Evolutionary conservation across 2,329 filamentous ascomycete species (phyloP), one percentile per base, ranked within the genome.

Genomic region (Botrytis elliptica): DNA sequence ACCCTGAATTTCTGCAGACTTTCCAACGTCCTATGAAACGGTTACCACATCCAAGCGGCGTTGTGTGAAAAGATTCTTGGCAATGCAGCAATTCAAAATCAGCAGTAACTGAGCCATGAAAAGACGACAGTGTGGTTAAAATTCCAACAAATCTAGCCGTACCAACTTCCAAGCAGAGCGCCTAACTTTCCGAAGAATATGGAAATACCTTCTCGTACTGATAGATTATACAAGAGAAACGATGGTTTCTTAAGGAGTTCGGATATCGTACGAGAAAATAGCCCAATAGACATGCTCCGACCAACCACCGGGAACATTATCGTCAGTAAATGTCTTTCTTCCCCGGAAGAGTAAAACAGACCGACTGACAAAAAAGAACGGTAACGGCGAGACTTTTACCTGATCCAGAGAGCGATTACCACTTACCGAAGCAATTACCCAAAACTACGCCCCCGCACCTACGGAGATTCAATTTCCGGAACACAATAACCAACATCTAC

Each of bases 41-140:
- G 14, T 9, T 22, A 7, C 2, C 5, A 14, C 0, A 33, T 8
- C 8, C 16, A 20, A 33, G 22, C 18, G 10, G n/a, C 7, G 0
- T 9, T 8, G 7, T 9, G 20, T 44, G 62, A 33, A 29, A 25
- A 5, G 4, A 25, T 29, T 0, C 12, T 2, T 12, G 4, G 18
- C n/a, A 6, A 33, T 33, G 40, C n/a, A 33, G 2, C 20, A 14
- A 20, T 46, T 25, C 2, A 18, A 29, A 18, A 18, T 4, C 14
- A 29, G 40, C n/a, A 46, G 40, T n/a, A 22, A 46, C 18, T 44
- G 14, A 46, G 18, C 62, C 29, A n/a, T 7, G 2, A 46, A 42
- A 33, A 14, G 20, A 18, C 12, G 40, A 4, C 40, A 18, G 38
- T 55, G 38, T 8, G 3, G n/a, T 33, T 5, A 10, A 36, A 36